Conservation (phyloP, 2,329 filamentous ascomycete genomes). For the Beauveria sp. region DNA sequence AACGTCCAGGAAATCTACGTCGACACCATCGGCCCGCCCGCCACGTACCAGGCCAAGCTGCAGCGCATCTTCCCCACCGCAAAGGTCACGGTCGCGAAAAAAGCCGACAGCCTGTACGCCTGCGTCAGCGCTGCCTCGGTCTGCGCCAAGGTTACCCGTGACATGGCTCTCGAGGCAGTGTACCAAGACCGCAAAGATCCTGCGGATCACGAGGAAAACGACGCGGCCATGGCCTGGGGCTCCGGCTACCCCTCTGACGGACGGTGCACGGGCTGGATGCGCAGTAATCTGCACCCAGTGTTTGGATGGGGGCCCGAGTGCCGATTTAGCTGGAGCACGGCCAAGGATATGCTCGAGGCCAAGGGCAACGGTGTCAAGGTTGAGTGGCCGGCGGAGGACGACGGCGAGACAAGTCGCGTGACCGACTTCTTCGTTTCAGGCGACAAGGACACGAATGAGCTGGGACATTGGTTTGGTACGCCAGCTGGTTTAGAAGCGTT, state of each 20-base stretch:
- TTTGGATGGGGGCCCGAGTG: slow-evolving; percentile 95
- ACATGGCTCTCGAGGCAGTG: slow-evolving; percentile 77
- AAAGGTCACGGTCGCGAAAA: slow-evolving; percentile 72
- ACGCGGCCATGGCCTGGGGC: slow-evolving; percentile 59
- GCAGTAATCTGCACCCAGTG: slow-evolving; percentile 77
- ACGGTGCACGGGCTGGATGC: slow-evolving; percentile 74
- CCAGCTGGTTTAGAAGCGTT: slow-evolving; percentile 64
- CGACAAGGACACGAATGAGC: slow-evolving; percentile 49
- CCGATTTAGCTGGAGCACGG: slow-evolving; percentile 91
- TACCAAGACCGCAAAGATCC: slow-evolving; percentile 43
- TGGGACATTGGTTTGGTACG: slow-evolving; percentile 76
- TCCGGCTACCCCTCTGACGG: slow-evolving; percentile 90
- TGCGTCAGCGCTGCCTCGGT: slow-evolving; percentile 91
- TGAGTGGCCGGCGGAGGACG: slow-evolving; percentile 75
- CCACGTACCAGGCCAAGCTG: slow-evolving; percentile 75
- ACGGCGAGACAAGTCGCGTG: slow-evolving; percentile 59
- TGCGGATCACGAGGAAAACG: slow-evolving; percentile 23
- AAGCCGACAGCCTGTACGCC: slow-evolving; percentile 87
- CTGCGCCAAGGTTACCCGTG: slow-evolving; percentile 91
- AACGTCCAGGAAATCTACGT: slow-evolving; percentile 88
- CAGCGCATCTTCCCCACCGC: slow-evolving; percentile 75
- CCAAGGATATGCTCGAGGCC: slow-evolving; percentile 84
- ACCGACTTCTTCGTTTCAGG: slow-evolving; percentile 64
- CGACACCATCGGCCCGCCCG: slow-evolving; percentile 83
- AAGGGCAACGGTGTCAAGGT: slow-evolving; percentile 62